A percentile compares a stretch with the other conserved stretches of the same genome.
These are phyloP conservation scores for Globisporangium acanthophoron DNA, from an alignment of 352 stramenopile genomes.

Conservation along the genomic window DNA sequence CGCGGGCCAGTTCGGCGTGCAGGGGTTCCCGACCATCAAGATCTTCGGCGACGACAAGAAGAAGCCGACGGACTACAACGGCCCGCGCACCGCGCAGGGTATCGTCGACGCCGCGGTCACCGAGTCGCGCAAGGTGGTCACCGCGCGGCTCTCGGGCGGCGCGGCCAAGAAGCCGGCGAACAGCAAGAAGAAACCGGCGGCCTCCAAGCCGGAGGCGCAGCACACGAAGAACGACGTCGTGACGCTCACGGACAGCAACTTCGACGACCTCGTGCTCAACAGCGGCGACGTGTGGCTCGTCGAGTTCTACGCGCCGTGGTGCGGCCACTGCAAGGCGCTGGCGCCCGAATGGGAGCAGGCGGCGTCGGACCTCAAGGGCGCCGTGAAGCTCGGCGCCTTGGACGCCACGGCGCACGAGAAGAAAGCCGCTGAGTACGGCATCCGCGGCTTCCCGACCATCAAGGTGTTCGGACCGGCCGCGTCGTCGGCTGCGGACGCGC, in stretches of 20 bases:
- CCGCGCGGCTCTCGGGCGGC: constrained; percentile 64
- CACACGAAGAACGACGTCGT: constrained; percentile 70
- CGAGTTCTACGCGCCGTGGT: constrained; percentile 93
- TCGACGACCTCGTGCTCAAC: constrained; percentile 89
- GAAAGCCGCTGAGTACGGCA: constrained; percentile 82
- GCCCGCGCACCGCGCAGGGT: constrained; percentile 70
- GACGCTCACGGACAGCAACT: constrained; percentile 89
- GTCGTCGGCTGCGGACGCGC: constrained; percentile 40
- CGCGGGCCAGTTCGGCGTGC: constrained; percentile 82
- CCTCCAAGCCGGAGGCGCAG: constrained; percentile 17
- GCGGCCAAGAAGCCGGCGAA: constrained; percentile 34
- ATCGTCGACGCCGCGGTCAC: constrained; percentile 83
- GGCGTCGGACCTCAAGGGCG: constrained; percentile 81
- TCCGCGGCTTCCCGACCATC: constrained; percentile 93
- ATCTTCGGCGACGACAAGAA: constrained; percentile 86
- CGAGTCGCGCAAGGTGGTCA: constrained; percentile 70
- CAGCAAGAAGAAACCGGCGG: constrained; percentile 39
- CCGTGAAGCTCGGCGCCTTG: constrained; percentile 89
- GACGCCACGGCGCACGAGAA: constrained; percentile 91
- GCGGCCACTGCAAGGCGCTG: constrained; percentile 89
- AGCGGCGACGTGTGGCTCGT: constrained; percentile 88
- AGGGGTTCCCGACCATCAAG: constrained; percentile 94
- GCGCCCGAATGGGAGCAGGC: constrained; percentile 90
- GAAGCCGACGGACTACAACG: constrained; percentile 70
- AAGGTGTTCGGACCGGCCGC: constrained; percentile 89